These are phyloP conservation scores for Phytopythium montanum DNA, from an alignment of 352 stramenopile species.

Conservation along the genomic window DNA sequence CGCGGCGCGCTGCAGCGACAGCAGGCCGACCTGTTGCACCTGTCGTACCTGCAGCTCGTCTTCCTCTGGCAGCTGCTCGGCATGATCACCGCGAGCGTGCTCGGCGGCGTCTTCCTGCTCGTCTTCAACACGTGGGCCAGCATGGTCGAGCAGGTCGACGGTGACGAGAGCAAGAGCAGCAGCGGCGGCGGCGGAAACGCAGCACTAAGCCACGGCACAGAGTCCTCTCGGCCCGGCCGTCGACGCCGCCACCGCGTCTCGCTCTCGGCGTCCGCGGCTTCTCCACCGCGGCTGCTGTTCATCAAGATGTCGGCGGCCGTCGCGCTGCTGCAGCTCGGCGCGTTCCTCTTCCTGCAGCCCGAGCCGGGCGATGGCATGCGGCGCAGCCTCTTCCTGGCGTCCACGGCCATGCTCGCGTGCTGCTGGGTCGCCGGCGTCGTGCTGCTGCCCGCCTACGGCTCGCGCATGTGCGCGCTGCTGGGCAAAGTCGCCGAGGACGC, in stretches of 20 bases:
- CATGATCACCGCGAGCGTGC: slow-evolving; percentile 34
- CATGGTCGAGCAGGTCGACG: slow-evolving; percentile 58
- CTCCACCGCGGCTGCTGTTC: slow-evolving; percentile 45
- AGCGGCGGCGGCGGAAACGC: slow-evolving; percentile 3
- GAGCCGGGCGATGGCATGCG: slow-evolving; percentile 24
- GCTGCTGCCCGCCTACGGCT: slow-evolving; percentile 47
- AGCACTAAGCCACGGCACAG: neutral
- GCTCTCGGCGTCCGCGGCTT: slow-evolving; percentile 2
- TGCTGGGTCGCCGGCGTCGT: slow-evolving; percentile 50
- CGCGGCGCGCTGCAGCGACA: slow-evolving; percentile 18
- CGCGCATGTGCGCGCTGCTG: slow-evolving; percentile 49
- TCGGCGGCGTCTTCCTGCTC: slow-evolving; percentile 50
- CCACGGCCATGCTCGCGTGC: slow-evolving; percentile 38
- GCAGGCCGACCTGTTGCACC: slow-evolving; percentile 43
- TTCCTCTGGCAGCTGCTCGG: slow-evolving; percentile 51
- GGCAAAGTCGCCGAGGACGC: slow-evolving; percentile 53
- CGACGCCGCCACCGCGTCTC: slow-evolving; percentile 1
- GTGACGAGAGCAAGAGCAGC: slow-evolving; percentile 5
- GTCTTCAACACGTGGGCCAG: slow-evolving; percentile 65
- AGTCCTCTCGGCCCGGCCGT: neutral
- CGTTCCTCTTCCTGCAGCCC: slow-evolving; percentile 35
- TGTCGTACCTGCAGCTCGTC: slow-evolving; percentile 57
- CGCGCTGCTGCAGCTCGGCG: slow-evolving; percentile 44
- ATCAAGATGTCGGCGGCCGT: slow-evolving; percentile 45
- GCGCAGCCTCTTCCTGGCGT: slow-evolving; percentile 39